Evolutionary conservation across 2,329 filamentous ascomycete species (phyloP).

Genomic region (Talaromyces islandicus): DNA sequence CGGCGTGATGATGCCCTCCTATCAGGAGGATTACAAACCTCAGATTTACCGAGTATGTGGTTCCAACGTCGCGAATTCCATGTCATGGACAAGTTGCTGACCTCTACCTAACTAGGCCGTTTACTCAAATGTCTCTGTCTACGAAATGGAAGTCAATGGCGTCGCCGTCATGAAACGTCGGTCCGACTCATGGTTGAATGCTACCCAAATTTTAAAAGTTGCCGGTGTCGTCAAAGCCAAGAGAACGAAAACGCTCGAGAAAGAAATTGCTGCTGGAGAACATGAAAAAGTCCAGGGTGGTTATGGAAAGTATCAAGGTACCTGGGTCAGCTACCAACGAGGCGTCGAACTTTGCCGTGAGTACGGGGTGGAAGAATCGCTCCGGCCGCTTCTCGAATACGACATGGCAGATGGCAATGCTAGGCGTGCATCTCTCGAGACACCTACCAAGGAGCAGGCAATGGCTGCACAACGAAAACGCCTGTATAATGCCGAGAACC

Average conservation of each 20-base stretch:
- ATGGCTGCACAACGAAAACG: slow-evolving; percentile 94
- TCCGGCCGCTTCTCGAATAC: slow-evolving; percentile 45
- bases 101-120: slow-evolving; percentile 56
- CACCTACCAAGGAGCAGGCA: slow-evolving; percentile 95
- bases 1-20: slow-evolving; percentile 28
- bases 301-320: slow-evolving; percentile 98
- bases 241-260: slow-evolving; percentile 94
- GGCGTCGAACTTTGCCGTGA: slow-evolving; percentile 85
- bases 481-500: slow-evolving; percentile 76
- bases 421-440: slow-evolving; percentile 74
- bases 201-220: slow-evolving; percentile 96
- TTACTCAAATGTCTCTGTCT: slow-evolving; percentile 92
- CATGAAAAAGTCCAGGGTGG: slow-evolving; percentile 98
- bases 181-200: slow-evolving; percentile 93
- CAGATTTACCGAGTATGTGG: slow-evolving; percentile 43
- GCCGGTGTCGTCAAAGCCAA: slow-evolving; percentile 97
- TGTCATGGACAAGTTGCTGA: background rate
- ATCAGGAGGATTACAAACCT: slow-evolving; percentile 36
- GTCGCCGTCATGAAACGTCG: slow-evolving; percentile 94
- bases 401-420: slow-evolving; percentile 53
- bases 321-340: slow-evolving; percentile 92
- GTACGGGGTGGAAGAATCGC: slow-evolving; percentile 50
- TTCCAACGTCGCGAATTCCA: background rate
- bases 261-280: slow-evolving; percentile 91
- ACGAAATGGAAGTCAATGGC: slow-evolving; percentile 95